These are phyloP conservation scores for Corynespora cassiicola DNA, from an alignment of 2,329 filamentous ascomycete species.

Conservation along the genomic window DNA sequence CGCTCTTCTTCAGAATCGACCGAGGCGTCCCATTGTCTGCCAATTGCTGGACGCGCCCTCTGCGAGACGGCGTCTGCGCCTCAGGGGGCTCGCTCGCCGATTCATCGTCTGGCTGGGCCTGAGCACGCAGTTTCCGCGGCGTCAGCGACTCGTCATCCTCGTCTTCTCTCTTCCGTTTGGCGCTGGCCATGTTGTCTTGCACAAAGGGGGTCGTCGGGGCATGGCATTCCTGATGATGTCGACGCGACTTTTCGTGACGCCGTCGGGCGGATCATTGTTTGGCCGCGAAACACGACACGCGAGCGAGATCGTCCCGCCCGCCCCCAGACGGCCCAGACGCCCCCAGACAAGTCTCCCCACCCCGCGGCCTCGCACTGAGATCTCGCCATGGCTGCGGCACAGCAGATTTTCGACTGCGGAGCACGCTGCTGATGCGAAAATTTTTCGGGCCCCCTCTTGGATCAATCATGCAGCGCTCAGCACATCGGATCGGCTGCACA, in stretches of 20 bases:
- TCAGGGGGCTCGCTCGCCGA: slow-evolving; percentile 26
- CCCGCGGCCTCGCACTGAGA: no score
- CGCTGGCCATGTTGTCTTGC: slow-evolving; percentile 43
- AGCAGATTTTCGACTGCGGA: no score
- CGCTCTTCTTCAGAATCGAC: slow-evolving; percentile 42
- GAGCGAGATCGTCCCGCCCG: not conserved
- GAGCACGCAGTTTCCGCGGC: slow-evolving; percentile 35
- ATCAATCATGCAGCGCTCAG: no score
- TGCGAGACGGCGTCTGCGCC: slow-evolving; percentile 39
- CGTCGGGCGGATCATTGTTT: slow-evolving; percentile 9
- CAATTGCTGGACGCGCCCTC: slow-evolving; percentile 24
- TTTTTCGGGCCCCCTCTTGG: no score
- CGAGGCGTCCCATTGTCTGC: slow-evolving; percentile 36
- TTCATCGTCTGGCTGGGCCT: slow-evolving; percentile 16
- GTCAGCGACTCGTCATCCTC: slow-evolving; percentile 26
- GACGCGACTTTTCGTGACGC: slow-evolving; percentile 32
- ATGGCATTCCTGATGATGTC: slow-evolving; percentile 10
- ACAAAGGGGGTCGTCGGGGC: slow-evolving; percentile 14
- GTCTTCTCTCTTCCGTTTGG: slow-evolving; percentile 36
- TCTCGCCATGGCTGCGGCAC: no score
- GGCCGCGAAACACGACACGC: slow-evolving; percentile 4
- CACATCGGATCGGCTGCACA: no score
- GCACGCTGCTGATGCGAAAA: no score
- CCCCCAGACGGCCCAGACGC: slow-evolving; percentile 1
- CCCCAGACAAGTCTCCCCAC: not conserved